Evolutionary conservation across 257 asterid genomes (phyloP).

Genomic region (Coffea canephora): DNA sequence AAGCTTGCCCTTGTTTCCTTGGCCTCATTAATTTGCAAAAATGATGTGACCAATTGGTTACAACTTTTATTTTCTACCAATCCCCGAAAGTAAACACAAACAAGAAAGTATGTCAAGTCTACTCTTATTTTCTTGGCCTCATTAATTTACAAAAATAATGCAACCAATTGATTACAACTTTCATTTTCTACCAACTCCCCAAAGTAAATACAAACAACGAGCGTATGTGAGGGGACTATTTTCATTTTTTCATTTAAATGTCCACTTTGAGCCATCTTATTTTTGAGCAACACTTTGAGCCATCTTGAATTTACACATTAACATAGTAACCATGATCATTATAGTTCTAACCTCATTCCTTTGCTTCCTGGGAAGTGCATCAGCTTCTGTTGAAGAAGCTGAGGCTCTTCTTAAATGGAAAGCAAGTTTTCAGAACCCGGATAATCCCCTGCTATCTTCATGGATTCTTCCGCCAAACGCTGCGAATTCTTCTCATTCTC

Average conservation of each 20-base stretch:
- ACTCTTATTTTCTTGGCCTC: slow-evolving; percentile 1
- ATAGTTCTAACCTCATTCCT: not conserved
- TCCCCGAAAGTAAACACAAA: too few species aligned
- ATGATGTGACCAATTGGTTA: too few species aligned
- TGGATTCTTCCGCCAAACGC: slow-evolving; percentile 15
- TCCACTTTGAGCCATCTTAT: not conserved
- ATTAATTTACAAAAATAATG: not conserved
- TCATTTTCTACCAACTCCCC: too few species aligned
- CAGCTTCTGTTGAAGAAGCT: slow-evolving; percentile 21
- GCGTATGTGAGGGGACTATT: too few species aligned
- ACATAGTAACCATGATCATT: not conserved
- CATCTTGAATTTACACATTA: not conserved
- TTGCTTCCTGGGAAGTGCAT: not conserved
- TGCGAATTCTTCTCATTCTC: not conserved
- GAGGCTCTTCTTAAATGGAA: slow-evolving; percentile 25
- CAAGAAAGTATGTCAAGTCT: not conserved
- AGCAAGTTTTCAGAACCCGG: slow-evolving; percentile 7
- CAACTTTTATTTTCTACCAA: too few species aligned
- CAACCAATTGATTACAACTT: not conserved
- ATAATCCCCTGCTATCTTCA: slow-evolving; percentile 14
- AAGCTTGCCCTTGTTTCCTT: too few species aligned
- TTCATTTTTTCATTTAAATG: not conserved
- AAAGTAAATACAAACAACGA: too few species aligned
- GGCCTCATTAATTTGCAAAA: too few species aligned
- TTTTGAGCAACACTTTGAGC: not conserved